Evolutionary conservation across 2,329 filamentous ascomycete species (phyloP).

Genomic region (Rasamsonia emersonii): DNA sequence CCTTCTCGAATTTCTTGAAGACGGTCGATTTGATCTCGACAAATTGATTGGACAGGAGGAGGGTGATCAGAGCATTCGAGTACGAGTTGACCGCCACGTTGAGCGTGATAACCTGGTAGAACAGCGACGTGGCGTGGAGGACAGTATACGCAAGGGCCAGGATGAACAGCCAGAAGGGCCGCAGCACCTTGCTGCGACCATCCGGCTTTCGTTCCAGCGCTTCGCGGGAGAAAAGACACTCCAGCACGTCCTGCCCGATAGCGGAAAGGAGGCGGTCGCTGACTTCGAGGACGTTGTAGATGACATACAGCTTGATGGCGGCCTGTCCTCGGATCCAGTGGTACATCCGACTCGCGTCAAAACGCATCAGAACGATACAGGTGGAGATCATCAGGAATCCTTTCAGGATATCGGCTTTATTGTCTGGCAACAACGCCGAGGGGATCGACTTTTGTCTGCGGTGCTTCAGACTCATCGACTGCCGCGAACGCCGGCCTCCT

Average conservation of each 20-base stretch:
- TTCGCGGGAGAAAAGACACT: conserved; percentile 90
- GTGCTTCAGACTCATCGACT: conserved; percentile 43
- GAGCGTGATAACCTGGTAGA: conserved; percentile 95
- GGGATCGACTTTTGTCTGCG: conserved; percentile 74
- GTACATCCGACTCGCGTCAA: conserved; percentile 96
- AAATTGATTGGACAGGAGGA: conserved; percentile 94
- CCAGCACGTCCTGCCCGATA: conserved; percentile 88
- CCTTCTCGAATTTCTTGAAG: conserved; percentile 98
- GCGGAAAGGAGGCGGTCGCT: conserved; percentile 84
- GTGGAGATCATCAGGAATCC: conserved; percentile 81
- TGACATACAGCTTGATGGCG: conserved; percentile 96
- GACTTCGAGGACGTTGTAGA: conserved; percentile 92
- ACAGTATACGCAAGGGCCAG: conserved; percentile 83
- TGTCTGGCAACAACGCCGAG: conserved; percentile 72
- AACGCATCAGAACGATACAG: conserved; percentile 73
- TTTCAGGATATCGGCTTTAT: conserved; percentile 93
- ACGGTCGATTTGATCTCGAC: conserved; percentile 98
- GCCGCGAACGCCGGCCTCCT: conserved; percentile 19
- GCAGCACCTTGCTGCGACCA: conserved; percentile 80
- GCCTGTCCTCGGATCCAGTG: conserved; percentile 94
- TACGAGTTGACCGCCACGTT: conserved; percentile 99
- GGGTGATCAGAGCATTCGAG: conserved; percentile 85
- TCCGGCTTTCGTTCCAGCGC: conserved; percentile 79
- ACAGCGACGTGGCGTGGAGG: conserved; percentile 75
- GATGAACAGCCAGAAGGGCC: conserved; percentile 85